Percentiles rank a stretch among this genome's conserved stretches.
These are phyloP conservation scores for Tillandsia fasciculata DNA, from an alignment of 176 grass and related monocot species.

Conservation along the genomic window DNA sequence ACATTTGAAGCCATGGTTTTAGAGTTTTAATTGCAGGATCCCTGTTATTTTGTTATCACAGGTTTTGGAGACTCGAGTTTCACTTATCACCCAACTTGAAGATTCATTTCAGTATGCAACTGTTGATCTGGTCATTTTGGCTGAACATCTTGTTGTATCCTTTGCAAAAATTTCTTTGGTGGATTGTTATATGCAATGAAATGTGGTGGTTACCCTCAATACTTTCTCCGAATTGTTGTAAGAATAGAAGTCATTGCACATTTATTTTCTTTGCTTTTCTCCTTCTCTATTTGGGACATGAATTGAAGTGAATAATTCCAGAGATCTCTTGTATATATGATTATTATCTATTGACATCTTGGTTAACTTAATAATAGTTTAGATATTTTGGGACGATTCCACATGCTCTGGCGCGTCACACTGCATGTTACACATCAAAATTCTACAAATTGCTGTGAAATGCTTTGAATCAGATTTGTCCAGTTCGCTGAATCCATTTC, in stretches of 20 bases:
- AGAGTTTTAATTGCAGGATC: neutral
- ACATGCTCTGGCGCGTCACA: constrained; percentile 45
- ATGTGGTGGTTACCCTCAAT: neutral
- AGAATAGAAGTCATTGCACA: neutral
- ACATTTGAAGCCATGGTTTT: neutral
- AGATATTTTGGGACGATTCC: constrained; percentile 74
- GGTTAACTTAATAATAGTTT: constrained; percentile 41
- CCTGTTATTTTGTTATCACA: constrained; percentile 18
- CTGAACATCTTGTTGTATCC: constrained; percentile 65
- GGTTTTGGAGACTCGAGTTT: constrained; percentile 56
- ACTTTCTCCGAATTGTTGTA: too few relatives aligned
- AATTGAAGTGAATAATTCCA: neutral
- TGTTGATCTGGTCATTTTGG: constrained; percentile 34
- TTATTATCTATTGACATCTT: neutral
- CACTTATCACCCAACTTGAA: constrained; percentile 57
- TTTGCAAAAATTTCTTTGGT: constrained; percentile 1
- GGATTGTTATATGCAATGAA: neutral
- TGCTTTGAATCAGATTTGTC: constrained; percentile 34
- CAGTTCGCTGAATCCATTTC: constrained; percentile 36
- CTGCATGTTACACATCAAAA: constrained; percentile 60
- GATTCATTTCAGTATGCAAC: constrained; percentile 26
- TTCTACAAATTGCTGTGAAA: constrained; percentile 68
- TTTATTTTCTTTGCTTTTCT: neutral
- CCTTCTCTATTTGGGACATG: neutral
- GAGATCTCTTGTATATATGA: too few relatives aligned